phyloP scores from a whole-genome alignment of 495 filamentous ascomycete genomes.

The Tetracladium marchalianum region DNA sequence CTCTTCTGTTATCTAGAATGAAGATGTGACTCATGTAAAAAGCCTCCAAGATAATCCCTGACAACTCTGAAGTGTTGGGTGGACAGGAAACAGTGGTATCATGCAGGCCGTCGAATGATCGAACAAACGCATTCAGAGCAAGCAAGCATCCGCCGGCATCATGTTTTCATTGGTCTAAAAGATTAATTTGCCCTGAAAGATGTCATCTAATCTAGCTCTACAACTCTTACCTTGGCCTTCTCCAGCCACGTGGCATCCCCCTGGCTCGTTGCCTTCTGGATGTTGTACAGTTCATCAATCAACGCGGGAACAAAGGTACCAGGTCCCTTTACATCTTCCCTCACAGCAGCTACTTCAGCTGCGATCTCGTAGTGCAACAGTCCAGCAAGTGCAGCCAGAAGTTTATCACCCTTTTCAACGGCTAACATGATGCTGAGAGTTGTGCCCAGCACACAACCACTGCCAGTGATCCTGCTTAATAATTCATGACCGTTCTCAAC shows the following conservation, averaged over 20 bases:
- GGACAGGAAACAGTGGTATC: no score
- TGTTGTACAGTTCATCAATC: constrained; percentile 53
- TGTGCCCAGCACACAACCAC: constrained; percentile 79
- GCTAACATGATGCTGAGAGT: constrained; percentile 67
- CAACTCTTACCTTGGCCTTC: neutral
- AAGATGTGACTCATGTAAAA: no score
- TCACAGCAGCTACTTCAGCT: constrained; percentile 58
- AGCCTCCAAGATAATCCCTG: no score
- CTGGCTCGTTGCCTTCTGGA: constrained; percentile 16
- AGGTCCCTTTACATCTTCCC: constrained; percentile 59
- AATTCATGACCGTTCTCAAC: constrained; percentile 70
- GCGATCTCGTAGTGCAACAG: constrained; percentile 78
- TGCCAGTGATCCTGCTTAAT: constrained; percentile 77
- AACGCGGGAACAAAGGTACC: constrained; percentile 86
- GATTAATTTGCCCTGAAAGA: neutral
- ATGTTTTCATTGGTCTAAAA: no score
- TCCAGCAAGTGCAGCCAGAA: constrained; percentile 61
- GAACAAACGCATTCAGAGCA: no score
- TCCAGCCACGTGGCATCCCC: constrained; percentile 11
- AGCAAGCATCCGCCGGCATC: no score
- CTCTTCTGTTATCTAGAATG: no score
- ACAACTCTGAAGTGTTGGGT: no score
- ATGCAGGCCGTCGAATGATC: no score
- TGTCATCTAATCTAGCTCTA: neutral
- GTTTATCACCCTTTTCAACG: constrained; percentile 44